phyloP scores from a whole-genome alignment of 495 filamentous ascomycete species.

The Aspergillus olivimuriae region DNA sequence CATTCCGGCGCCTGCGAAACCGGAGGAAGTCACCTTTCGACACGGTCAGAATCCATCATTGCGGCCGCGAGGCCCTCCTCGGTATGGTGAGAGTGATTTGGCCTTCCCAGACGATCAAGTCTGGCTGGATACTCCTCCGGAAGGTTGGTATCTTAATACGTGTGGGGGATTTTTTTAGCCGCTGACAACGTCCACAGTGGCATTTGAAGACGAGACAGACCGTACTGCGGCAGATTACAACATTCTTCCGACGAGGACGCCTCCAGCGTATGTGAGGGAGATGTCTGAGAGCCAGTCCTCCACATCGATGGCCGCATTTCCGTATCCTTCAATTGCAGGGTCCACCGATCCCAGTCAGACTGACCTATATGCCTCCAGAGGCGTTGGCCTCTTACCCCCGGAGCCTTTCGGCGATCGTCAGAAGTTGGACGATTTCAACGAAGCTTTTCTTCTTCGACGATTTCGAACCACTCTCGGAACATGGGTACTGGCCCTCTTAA shows the following conservation, averaged over 20 bases:
- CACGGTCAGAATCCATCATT: slow-evolving; percentile 40
- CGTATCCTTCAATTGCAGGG: slow-evolving; percentile 7
- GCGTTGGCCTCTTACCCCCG: slow-evolving; percentile 10
- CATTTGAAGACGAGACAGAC: slow-evolving; percentile 39
- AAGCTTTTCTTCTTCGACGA: slow-evolving; percentile 37
- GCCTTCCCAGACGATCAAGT: slow-evolving; percentile 34
- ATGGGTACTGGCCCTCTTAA: slow-evolving; percentile 22
- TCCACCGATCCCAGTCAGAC: slow-evolving; percentile 9
- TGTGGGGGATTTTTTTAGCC: no score
- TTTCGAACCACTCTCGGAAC: slow-evolving; percentile 32
- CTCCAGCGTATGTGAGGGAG: slow-evolving; percentile 17
- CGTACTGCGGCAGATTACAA: slow-evolving; percentile 37
- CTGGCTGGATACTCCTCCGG: slow-evolving; percentile 28
- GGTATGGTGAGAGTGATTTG: slow-evolving; percentile 39
- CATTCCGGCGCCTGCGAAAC: slow-evolving; percentile 33
- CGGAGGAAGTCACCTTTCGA: slow-evolving; percentile 38
- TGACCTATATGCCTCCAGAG: slow-evolving; percentile 1
- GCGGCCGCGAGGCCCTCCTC: slow-evolving; percentile 32
- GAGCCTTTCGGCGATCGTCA: slow-evolving; percentile 17
- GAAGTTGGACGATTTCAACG: slow-evolving; percentile 27
- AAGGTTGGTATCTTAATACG: slow-evolving; percentile 15
- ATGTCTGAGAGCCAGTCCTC: slow-evolving; percentile 22
- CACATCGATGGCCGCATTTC: slow-evolving; percentile 22
- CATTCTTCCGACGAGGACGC: slow-evolving; percentile 20
- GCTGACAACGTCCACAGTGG: slow-evolving; percentile 20